These are phyloP conservation scores for Dictyophora rubrovolvata DNA, from an alignment of 768 basidiomycete species.

Conservation along the genomic window DNA sequence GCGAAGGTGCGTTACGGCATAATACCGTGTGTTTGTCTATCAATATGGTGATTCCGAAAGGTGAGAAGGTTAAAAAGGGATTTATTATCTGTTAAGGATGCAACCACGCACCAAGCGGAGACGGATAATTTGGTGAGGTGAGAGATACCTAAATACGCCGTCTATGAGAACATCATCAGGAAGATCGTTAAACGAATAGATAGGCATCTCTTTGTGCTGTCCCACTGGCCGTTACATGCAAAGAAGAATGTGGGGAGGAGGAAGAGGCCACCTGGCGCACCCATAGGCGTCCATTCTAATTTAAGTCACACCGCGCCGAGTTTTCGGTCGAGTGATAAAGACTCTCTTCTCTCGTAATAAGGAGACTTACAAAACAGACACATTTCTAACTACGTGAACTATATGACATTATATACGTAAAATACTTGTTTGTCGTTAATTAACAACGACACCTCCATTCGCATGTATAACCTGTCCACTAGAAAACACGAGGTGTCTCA, in stretches of 20 bases:
- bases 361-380: background rate
- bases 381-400: too few species aligned
- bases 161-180: conserved; percentile 6
- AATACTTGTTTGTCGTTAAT: background rate
- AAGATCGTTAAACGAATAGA: conserved; percentile 4
- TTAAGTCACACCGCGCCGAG: background rate
- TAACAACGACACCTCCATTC: conserved; percentile 15
- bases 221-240: conserved; percentile 6
- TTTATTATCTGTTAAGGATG: background rate
- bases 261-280: background rate
- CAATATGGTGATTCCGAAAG: background rate
- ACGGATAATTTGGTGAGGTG: conserved; percentile 6
- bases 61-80: background rate
- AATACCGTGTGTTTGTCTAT: conserved; percentile 5
- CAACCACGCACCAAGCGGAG: conserved; percentile 6
- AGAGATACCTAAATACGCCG: conserved; percentile 6
- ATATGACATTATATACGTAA: background rate
- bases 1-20: conserved; percentile 2
- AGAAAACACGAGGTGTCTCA: conserved; percentile 4
- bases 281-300: conserved; percentile 1
- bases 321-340: background rate
- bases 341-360: too few species aligned
- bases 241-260: background rate
- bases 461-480: conserved; percentile 21
- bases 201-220: conserved; percentile 5